Evolutionary conservation across 495 filamentous ascomycete species (phyloP).

Genomic region (Apiosordaria backusii): DNA sequence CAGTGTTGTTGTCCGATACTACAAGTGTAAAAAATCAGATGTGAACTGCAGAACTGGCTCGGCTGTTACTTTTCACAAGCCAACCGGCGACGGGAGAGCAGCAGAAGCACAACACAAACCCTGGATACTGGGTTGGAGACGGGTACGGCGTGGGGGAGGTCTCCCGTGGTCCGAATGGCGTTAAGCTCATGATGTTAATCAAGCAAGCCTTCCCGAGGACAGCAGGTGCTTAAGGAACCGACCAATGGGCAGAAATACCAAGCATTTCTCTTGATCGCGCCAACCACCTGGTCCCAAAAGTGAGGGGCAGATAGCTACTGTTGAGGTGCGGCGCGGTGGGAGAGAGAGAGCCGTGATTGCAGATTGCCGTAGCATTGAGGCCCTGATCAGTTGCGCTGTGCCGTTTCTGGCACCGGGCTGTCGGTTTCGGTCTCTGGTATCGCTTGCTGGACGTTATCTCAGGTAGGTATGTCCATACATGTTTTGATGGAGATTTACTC

Average conservation of each 20-base stretch:
- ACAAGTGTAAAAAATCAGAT: neutral
- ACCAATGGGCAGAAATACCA: slow-evolving; percentile 9
- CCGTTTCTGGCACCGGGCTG: slow-evolving; percentile 3
- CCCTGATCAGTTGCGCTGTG: neutral
- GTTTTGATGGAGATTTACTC: neutral
- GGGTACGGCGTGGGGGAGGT: neutral
- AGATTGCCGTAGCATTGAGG: slow-evolving; percentile 1
- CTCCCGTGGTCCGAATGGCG: neutral
- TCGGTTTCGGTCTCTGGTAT: neutral
- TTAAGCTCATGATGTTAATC: neutral
- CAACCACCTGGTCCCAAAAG: neutral
- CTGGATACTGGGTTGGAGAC: neutral
- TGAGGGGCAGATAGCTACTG: slow-evolving; percentile 1
- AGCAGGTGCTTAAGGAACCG: slow-evolving; percentile 5
- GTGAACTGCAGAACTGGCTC: neutral
- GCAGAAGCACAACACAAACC: neutral
- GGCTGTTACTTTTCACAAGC: neutral
- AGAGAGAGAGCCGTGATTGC: too few relatives aligned
- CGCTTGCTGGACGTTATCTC: neutral
- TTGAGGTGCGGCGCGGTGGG: neutral
- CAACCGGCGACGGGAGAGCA: neutral
- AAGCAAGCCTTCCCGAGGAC: slow-evolving; percentile 9
- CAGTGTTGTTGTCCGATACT: neutral
- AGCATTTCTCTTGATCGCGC: neutral
- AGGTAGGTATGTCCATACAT: too few relatives aligned